Evolutionary conservation across 108 stramenopile genomes (phyloP).

Genomic region (Cyclotella choctawhatcheeana): DNA sequence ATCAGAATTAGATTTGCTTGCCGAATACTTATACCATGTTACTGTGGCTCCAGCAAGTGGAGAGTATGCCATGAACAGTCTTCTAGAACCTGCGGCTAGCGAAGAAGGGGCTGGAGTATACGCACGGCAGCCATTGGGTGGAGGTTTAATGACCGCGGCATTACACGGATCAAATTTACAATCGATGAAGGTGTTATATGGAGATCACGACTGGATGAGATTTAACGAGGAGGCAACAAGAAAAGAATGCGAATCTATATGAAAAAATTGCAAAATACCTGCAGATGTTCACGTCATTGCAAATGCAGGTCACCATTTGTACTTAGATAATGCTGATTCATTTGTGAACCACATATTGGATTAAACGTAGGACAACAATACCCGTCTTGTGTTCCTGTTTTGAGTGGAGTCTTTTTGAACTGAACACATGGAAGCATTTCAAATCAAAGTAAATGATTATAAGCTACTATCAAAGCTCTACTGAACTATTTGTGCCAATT

Average conservation of each 20-base stretch:
- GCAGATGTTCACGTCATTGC: conserved; percentile 43
- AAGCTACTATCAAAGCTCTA: too few relatives aligned
- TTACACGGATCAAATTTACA: conserved; percentile 12
- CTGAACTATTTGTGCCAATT: not conserved
- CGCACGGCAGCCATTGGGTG: conserved; percentile 52
- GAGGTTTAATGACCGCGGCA: conserved; percentile 28
- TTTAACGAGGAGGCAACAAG: conserved; percentile 43
- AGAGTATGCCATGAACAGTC: conserved; percentile 58
- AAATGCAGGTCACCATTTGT: conserved; percentile 58
- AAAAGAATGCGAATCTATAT: conserved; percentile 33
- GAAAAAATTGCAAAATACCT: conserved; percentile 17
- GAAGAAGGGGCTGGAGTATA: conserved; percentile 44
- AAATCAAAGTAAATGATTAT: too few relatives aligned
- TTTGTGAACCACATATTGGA: conserved; percentile 47
- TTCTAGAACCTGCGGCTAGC: conserved; percentile 50
- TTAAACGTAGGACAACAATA: too few relatives aligned
- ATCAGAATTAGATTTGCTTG: conserved; percentile 44
- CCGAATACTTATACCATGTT: conserved; percentile 56
- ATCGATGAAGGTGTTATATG: conserved; percentile 51
- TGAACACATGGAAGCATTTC: too few relatives aligned
- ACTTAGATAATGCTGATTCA: conserved; percentile 47
- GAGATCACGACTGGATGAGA: conserved; percentile 60
- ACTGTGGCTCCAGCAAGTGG: conserved; percentile 59
- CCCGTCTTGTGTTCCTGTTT: too few relatives aligned
- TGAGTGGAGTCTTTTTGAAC: too few relatives aligned